These are phyloP conservation scores for Aspergillus calidoustus DNA, from an alignment of 2,329 filamentous ascomycete species.

Conservation along the genomic window DNA sequence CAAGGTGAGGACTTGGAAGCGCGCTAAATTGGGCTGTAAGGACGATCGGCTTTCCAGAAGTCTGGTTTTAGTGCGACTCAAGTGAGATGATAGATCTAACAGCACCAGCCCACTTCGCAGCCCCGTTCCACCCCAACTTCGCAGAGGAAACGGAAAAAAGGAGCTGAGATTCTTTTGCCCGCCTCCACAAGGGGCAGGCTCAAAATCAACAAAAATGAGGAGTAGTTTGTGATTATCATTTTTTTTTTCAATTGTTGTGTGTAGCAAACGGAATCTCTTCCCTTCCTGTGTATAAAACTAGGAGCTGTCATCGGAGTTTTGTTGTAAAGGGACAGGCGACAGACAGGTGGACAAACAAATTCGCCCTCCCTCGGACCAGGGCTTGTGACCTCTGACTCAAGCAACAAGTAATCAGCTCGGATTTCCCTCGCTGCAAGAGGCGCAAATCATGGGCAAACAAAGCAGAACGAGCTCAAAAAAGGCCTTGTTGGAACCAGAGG, in stretches of 20 bases:
- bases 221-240: conserved; percentile 1
- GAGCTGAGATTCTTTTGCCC: neutral
- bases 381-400: conserved; percentile 7
- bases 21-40: conserved; percentile 38
- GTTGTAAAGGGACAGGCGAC: neutral
- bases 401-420: neutral
- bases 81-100: conserved; percentile 46
- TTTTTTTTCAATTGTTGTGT: neutral
- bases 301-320: conserved; percentile 1
- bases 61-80: conserved; percentile 40
- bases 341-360: conserved; percentile 12
- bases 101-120: conserved; percentile 22
- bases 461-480: conserved; percentile 2
- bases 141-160: conserved; percentile 6
- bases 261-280: neutral
- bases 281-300: neutral
- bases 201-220: conserved; percentile 1
- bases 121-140: conserved; percentile 25
- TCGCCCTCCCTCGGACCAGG: neutral
- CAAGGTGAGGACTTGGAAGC: conserved; percentile 32
- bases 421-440: neutral
- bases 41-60: conserved; percentile 42
- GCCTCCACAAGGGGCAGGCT: neutral
- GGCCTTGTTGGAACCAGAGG: conserved; percentile 8
- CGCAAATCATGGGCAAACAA: conserved; percentile 12